phyloP scores from a whole-genome alignment of 2,329 filamentous ascomycete species.

The Niveomyces coronatus region DNA sequence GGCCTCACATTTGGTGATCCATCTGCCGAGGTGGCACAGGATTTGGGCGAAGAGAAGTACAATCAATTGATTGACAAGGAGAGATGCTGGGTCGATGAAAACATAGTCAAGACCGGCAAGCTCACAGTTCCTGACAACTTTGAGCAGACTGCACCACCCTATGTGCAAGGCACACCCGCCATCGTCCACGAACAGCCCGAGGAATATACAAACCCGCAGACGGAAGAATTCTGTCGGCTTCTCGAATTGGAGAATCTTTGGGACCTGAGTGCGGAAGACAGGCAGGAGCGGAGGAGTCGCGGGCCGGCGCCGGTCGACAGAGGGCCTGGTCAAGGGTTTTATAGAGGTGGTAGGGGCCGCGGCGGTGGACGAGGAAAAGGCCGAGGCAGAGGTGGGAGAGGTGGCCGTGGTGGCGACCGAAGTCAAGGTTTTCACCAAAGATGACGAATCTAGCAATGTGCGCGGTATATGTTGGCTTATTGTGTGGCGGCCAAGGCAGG shows the following conservation, averaged over 20 bases:
- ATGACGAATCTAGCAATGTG: not conserved
- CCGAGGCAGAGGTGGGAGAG: conserved; percentile 16
- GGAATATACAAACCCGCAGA: conserved; percentile 86
- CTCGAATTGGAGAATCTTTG: conserved; percentile 68
- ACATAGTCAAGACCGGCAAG: conserved; percentile 53
- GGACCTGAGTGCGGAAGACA: conserved; percentile 62
- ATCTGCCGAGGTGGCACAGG: conserved; percentile 38
- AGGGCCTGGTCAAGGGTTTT: conserved; percentile 25
- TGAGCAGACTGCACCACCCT: conserved; percentile 60
- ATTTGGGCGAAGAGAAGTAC: conserved; percentile 63
- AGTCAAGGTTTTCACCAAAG: not conserved
- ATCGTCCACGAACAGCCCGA: conserved; percentile 52
- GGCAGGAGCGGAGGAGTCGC: conserved; percentile 42
- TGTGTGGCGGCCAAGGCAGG: too few relatives aligned
- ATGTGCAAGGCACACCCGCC: conserved; percentile 47
- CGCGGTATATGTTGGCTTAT: not conserved
- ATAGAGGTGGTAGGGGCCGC: conserved; percentile 26
- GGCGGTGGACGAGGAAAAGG: conserved; percentile 24
- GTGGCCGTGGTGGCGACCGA: conserved; percentile 6
- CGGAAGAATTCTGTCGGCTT: conserved; percentile 67
- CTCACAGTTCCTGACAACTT: conserved; percentile 73
- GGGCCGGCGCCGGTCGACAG: conserved; percentile 41
- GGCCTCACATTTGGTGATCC: conserved; percentile 55
- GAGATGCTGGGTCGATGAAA: conserved; percentile 68
- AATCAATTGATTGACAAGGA: conserved; percentile 56